Evolutionary conservation across 768 basidiomycete species (phyloP).

Genomic region (Myochromella boudieri): DNA sequence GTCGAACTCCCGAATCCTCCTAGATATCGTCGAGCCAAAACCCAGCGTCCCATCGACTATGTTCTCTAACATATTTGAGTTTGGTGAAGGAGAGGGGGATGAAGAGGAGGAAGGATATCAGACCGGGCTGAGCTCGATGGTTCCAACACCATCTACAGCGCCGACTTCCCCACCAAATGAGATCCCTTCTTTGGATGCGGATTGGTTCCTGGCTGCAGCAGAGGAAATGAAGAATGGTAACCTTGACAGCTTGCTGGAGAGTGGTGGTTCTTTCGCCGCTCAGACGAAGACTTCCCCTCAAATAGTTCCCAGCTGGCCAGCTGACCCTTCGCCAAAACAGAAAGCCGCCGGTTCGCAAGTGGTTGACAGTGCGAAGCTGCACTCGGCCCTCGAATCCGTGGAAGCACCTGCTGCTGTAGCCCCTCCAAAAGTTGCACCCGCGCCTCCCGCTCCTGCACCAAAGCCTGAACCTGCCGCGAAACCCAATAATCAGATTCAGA

Average conservation of each 20-base stretch:
- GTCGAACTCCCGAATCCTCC: constrained; percentile 31
- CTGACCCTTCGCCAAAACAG: constrained; percentile 6
- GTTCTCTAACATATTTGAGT: constrained; percentile 38
- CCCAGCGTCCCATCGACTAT: constrained; percentile 37
- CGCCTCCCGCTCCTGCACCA: constrained; percentile 7
- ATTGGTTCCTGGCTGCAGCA: constrained; percentile 22
- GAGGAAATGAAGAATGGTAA: constrained; percentile 22
- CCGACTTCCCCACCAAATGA: constrained; percentile 26
- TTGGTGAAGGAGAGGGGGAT: constrained; percentile 23
- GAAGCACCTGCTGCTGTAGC: constrained; percentile 9
- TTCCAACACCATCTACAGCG: constrained; percentile 27
- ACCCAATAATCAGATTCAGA: constrained; percentile 11
- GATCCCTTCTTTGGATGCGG: constrained; percentile 20
- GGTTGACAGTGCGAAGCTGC: constrained; percentile 17
- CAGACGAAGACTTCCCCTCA: constrained; percentile 3
- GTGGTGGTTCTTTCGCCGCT: constrained; percentile 8
- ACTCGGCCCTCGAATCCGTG: constrained; percentile 16
- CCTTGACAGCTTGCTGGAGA: constrained; percentile 10
- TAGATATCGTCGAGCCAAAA: constrained; percentile 41
- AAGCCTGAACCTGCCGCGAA: constrained; percentile 18
- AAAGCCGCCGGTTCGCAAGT: constrained; percentile 8
- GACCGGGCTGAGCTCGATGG: constrained; percentile 20
- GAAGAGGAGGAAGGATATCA: constrained; percentile 20
- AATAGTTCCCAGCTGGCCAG: constrained; percentile 3
- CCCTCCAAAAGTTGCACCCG: constrained; percentile 9